A percentile compares a stretch with the other conserved stretches of the same genome.
These are phyloP conservation scores for Fomes fomentarius DNA, from an alignment of 1,284 basidiomycete species.

Conservation along the genomic window DNA sequence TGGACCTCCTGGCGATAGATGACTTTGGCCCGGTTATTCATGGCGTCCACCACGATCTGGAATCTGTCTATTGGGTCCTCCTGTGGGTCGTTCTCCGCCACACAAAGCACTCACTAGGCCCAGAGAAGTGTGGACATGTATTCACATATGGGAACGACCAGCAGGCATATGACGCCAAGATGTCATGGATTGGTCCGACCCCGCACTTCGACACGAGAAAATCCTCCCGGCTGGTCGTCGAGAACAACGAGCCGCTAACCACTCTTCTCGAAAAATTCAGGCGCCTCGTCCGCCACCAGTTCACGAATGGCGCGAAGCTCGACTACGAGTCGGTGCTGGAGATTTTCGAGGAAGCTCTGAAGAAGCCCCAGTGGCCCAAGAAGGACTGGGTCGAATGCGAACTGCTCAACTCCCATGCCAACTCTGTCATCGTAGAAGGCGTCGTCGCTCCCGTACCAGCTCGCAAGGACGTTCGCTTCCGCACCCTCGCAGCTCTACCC, in stretches of 20 bases:
- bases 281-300: neutral
- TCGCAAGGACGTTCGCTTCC: too few species aligned
- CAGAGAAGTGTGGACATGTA: neutral
- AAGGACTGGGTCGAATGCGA: too few species aligned
- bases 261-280: neutral
- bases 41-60: slow-evolving; percentile 15
- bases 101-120: neutral
- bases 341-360: too few species aligned
- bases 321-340: too few species aligned
- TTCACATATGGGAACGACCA: neutral
- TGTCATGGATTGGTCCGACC: neutral
- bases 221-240: neutral
- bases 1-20: too few species aligned
- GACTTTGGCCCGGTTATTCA: neutral
- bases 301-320: too few species aligned
- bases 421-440: too few species aligned
- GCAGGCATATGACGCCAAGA: neutral
- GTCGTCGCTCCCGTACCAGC: too few species aligned
- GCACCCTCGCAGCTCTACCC: too few species aligned
- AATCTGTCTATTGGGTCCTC: slow-evolving; percentile 24
- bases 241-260: slow-evolving; percentile 1
- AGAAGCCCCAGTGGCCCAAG: too few species aligned
- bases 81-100: slow-evolving; percentile 16
- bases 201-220: neutral
- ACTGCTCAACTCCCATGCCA: too few species aligned